Conservation (phyloP, 495 filamentous ascomycete species). For the Antarctomyces pellizariae region DNA sequence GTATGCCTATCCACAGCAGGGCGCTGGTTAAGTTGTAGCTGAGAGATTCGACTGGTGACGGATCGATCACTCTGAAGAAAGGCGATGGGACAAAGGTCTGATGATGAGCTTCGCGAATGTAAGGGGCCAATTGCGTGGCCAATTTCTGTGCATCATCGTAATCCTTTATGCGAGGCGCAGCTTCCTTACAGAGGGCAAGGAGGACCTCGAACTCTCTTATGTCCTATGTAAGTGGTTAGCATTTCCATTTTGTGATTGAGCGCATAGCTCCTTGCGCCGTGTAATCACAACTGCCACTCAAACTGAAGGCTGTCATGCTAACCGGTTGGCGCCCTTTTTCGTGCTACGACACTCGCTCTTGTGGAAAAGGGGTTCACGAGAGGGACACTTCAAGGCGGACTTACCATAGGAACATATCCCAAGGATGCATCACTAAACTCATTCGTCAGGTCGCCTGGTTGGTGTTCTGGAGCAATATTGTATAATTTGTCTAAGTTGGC, state of each 20-base stretch:
- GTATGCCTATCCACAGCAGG: slow-evolving; percentile 50
- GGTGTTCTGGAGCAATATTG: too few relatives aligned
- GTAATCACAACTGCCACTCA: too few relatives aligned
- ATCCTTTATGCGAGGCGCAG: slow-evolving; percentile 45
- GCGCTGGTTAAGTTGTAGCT: slow-evolving; percentile 56
- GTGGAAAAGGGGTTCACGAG: too few relatives aligned
- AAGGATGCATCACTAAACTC: too few relatives aligned
- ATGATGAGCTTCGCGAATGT: slow-evolving; percentile 57
- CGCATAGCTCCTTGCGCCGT: too few relatives aligned
- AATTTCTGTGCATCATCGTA: slow-evolving; percentile 50
- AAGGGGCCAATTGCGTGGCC: slow-evolving; percentile 47
- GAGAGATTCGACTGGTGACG: slow-evolving; percentile 76
- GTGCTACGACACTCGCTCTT: too few relatives aligned
- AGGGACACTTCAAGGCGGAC: too few relatives aligned
- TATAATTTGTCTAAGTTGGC: slow-evolving; percentile 28
- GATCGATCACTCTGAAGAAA: slow-evolving; percentile 55
- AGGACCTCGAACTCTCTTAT: slow-evolving; percentile 76
- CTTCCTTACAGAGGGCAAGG: slow-evolving; percentile 70
- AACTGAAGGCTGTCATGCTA: too few relatives aligned
- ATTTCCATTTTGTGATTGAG: background rate
- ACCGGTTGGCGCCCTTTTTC: too few relatives aligned
- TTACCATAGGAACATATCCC: too few relatives aligned
- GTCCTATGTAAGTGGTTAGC: slow-evolving; percentile 15
- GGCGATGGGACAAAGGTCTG: slow-evolving; percentile 62
- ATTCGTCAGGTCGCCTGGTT: too few relatives aligned